Percentiles rank a stretch among this genome's conserved stretches.
phyloP scores from a whole-genome alignment of 192 early-diverging fungal species.

The Phlyctochytrium arcticum region DNA sequence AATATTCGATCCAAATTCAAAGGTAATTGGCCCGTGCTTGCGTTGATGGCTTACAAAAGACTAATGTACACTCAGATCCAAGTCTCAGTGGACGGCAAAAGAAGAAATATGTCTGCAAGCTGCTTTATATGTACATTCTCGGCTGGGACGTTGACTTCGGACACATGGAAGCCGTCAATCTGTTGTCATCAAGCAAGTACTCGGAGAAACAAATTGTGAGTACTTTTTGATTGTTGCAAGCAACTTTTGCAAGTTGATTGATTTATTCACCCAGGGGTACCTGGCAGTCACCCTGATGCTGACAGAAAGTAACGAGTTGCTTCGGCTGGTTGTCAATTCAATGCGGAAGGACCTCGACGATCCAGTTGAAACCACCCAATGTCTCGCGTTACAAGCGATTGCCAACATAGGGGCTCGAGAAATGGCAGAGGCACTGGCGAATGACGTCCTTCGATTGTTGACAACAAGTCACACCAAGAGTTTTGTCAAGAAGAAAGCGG shows the following conservation, averaged over 20 bases:
- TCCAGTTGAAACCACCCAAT: constrained; percentile 78
- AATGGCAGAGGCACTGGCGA: constrained; percentile 81
- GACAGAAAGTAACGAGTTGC: constrained; percentile 79
- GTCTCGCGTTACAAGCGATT: constrained; percentile 90
- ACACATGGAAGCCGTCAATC: constrained; percentile 90
- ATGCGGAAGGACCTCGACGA: constrained; percentile 86
- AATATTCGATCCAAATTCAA: constrained; percentile 99
- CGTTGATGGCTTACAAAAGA: background rate
- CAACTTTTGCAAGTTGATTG: too few relatives aligned
- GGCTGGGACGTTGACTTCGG: constrained; percentile 99
- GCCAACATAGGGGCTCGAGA: constrained; percentile 93
- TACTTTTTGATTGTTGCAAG: too few relatives aligned
- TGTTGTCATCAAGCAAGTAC: constrained; percentile 86
- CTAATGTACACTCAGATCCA: constrained; percentile 69
- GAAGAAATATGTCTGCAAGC: constrained; percentile 99
- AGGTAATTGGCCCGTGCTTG: constrained; percentile 50
- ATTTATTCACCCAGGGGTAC: constrained; percentile 70
- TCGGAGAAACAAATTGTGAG: constrained; percentile 97
- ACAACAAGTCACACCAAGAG: constrained; percentile 54
- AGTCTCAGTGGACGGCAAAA: constrained; percentile 95
- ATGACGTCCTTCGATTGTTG: constrained; percentile 80
- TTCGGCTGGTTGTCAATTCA: constrained; percentile 80
- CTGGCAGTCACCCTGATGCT: constrained; percentile 90
- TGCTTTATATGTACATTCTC: constrained; percentile 98
- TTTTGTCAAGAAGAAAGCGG: constrained; percentile 98